These are phyloP conservation scores for Cercospora citrullina DNA, from an alignment of 2,329 filamentous ascomycete species.

Conservation along the genomic window DNA sequence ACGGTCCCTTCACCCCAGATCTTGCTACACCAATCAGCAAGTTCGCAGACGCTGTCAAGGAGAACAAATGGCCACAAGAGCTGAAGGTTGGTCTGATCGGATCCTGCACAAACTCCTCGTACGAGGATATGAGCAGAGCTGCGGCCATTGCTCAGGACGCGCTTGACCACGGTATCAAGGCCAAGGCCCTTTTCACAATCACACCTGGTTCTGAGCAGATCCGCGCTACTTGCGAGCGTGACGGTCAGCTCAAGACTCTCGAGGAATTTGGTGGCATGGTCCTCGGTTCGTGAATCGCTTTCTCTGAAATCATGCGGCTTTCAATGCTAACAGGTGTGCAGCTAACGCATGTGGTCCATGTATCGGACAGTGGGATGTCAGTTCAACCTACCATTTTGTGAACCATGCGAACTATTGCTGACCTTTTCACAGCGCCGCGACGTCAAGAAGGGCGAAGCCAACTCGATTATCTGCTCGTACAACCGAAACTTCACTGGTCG, in stretches of 20 bases:
- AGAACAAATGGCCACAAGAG: constrained; percentile 94
- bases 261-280: constrained; percentile 95
- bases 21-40: constrained; percentile 96
- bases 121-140: constrained; percentile 89
- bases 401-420: background rate
- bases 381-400: background rate
- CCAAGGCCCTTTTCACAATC: constrained; percentile 90
- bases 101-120: constrained; percentile 92
- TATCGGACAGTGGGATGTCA: constrained; percentile 71
- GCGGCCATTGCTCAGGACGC: constrained; percentile 91
- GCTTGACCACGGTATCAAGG: constrained; percentile 86
- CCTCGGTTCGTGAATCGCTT: constrained; percentile 57
- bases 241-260: constrained; percentile 71
- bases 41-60: constrained; percentile 90
- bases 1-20: constrained; percentile 98
- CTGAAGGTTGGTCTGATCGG: constrained; percentile 96
- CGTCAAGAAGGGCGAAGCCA: constrained; percentile 90
- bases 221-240: constrained; percentile 77
- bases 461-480: constrained; percentile 98
- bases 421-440: constrained; percentile 60
- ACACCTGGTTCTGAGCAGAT: constrained; percentile 98
- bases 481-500: constrained; percentile 99
- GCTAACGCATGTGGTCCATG: constrained; percentile 9
- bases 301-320: background rate
- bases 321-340: background rate